Percentiles rank a stretch among this genome's conserved stretches.
Conservation (phyloP, 495 filamentous ascomycete genomes). For the Penicillium daleae region DNA sequence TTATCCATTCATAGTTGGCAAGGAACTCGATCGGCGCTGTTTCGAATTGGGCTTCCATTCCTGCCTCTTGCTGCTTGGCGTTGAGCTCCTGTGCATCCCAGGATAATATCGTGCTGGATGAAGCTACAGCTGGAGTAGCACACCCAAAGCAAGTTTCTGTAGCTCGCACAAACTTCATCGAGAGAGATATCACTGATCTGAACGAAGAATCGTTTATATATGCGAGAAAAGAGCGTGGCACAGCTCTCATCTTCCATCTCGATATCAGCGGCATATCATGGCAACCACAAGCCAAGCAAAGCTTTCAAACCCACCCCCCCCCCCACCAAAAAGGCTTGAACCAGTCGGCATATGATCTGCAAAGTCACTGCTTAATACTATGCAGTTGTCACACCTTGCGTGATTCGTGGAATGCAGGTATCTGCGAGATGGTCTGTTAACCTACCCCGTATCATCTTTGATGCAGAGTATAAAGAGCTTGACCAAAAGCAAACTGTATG, state of each 20-base stretch:
- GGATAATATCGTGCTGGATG: background rate
- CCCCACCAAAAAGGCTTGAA: too few relatives aligned
- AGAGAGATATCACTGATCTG: background rate
- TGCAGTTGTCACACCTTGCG: background rate
- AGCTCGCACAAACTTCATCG: background rate
- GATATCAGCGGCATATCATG: background rate
- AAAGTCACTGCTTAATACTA: background rate
- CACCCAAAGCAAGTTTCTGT: background rate
- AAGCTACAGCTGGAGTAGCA: background rate
- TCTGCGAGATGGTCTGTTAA: background rate
- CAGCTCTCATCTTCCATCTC: background rate
- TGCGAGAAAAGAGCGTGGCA: background rate
- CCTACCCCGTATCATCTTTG: background rate
- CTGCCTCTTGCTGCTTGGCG: background rate
- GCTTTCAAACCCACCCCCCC: too few relatives aligned
- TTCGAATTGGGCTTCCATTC: background rate
- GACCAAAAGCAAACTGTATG: too few relatives aligned
- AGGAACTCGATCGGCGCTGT: background rate
- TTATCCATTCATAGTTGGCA: background rate
- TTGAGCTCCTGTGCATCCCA: background rate
- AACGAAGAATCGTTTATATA: background rate
- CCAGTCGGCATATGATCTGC: background rate
- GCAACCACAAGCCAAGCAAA: background rate
- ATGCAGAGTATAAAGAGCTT: background rate
- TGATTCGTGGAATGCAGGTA: background rate